Evolutionary conservation across 2,329 filamentous ascomycete species (phyloP).

Genomic region (Dichotomopilus funicola): DNA sequence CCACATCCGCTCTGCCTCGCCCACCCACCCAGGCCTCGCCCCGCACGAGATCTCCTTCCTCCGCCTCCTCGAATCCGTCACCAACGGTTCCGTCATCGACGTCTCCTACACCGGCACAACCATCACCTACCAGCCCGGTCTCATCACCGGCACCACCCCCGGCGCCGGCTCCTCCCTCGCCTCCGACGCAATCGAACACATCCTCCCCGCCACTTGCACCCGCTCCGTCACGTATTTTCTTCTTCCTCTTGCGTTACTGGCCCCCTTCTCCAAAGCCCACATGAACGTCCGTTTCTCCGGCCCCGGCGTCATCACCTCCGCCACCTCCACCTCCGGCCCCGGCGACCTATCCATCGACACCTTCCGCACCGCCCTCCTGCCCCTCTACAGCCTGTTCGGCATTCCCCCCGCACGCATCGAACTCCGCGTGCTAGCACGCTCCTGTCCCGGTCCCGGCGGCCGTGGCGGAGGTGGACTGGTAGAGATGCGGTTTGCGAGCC

Average conservation of each 20-base stretch:
- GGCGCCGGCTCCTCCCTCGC: conserved; percentile 62
- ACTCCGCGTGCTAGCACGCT: conserved; percentile 71
- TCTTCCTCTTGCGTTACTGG: conserved; percentile 78
- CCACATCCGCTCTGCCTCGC: conserved; percentile 81
- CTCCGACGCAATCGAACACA: conserved; percentile 73
- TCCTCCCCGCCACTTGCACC: conserved; percentile 67
- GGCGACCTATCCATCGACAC: conserved; percentile 90
- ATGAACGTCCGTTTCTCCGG: conserved; percentile 88
- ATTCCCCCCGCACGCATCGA: conserved; percentile 76
- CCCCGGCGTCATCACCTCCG: conserved; percentile 84
- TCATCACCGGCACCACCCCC: conserved; percentile 79
- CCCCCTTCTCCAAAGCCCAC: conserved; percentile 86
- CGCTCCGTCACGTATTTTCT: conserved; percentile 89
- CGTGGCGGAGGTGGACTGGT: conserved; percentile 83
- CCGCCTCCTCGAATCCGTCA: conserved; percentile 86
- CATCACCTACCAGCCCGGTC: conserved; percentile 81
- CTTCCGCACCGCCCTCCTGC: conserved; percentile 86
- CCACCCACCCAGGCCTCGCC: conserved; percentile 80
- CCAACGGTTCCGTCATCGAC: conserved; percentile 90
- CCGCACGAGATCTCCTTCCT: conserved; percentile 94
- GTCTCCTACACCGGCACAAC: conserved; percentile 96
- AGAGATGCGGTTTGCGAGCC: conserved; percentile 88
- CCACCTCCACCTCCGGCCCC: conserved; percentile 54
- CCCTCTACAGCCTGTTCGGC: conserved; percentile 83
- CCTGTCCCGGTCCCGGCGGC: conserved; percentile 68